A percentile compares a stretch with the other conserved stretches of the same genome.
phyloP scores from a whole-genome alignment of 177 flowering plant genomes.

The Vitis hybrid region DNA sequence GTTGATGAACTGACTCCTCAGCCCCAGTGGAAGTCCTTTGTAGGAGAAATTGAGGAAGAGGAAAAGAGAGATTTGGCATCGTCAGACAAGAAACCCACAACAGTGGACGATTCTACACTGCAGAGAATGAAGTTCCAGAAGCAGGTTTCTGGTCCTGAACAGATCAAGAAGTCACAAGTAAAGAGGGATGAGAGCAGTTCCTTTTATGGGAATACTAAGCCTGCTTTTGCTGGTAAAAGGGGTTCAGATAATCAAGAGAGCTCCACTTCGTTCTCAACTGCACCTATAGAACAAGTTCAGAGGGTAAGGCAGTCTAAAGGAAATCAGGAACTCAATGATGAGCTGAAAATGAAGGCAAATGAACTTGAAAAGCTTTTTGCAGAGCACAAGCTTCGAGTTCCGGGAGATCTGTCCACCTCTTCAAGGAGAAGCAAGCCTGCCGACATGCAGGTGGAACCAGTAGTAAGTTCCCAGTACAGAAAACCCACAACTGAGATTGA shows the following conservation, averaged over 20 bases:
- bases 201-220: constrained; percentile 27
- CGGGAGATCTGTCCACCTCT: constrained; percentile 66
- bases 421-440: constrained; percentile 52
- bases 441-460: constrained; percentile 42
- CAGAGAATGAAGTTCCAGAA: constrained; percentile 49
- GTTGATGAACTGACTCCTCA: constrained; percentile 33
- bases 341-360: constrained; percentile 87
- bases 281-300: constrained; percentile 52
- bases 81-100: constrained; percentile 25
- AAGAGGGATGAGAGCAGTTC: constrained; percentile 31
- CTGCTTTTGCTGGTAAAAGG: constrained; percentile 23
- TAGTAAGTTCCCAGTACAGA: constrained; percentile 22
- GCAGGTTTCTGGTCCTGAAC: constrained; percentile 46
- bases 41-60: constrained; percentile 33
- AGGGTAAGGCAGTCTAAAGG: constrained; percentile 74
- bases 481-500: constrained; percentile 31
- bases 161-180: constrained; percentile 36
- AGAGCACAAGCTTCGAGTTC: constrained; percentile 77
- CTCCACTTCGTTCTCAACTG: constrained; percentile 18
- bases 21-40: constrained; percentile 23
- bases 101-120: constrained; percentile 37
- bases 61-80: constrained; percentile 29
- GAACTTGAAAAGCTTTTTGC: constrained; percentile 98
- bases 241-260: constrained; percentile 35
- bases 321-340: constrained; percentile 85